Evolutionary conservation across 306 rosid genomes (phyloP), one percentile per base, ranked within the genome.

Genomic region (Phaseolus lunatus): DNA sequence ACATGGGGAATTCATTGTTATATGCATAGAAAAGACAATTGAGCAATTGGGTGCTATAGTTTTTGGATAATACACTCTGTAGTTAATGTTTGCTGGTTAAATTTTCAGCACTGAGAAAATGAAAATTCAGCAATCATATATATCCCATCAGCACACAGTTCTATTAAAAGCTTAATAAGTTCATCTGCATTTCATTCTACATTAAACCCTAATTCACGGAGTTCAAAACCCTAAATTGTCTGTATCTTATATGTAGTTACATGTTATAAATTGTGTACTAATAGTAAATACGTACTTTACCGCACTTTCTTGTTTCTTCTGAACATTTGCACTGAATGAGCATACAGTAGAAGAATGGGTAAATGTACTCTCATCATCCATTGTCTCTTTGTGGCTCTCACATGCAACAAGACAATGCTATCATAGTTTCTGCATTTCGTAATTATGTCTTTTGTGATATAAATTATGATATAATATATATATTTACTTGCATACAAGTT

Each of bases 151-250:
- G 52, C 54, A 41, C 10, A 72, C 33, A 70, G 19, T 52, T 59
- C 39, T 14, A 50, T 79, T 45, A 3, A 13, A 43, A 52, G 23
- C 35, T 65, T 37, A 66, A 47, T 44, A 23, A 19, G 27, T 76
- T 19, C 33, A 48, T 65, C 45, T 10, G 52, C 19, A 43, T 70
- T 57, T 81, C 62, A 78, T 35, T 78, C 18, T n/a, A 56, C 69
- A 43, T 16, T 12, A 83, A 85, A 85, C 88, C 88, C 86, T 82
- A 85, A 62, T 63, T 7, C 49, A 64, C 75, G 71, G 50, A 24
- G 54, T 57, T 65, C 74, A 53, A 79, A 85, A 82, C 88, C 89
- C 86, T 82, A 85, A 79, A 37, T 69, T 0, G 23, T 26, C 27
- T 64, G 63, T 78, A 59, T 69, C 4, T 72, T 22, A 69, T 52